These are phyloP conservation scores for Coemansia sp. DNA, from an alignment of 192 early-diverging fungal species.

Conservation along the genomic window DNA sequence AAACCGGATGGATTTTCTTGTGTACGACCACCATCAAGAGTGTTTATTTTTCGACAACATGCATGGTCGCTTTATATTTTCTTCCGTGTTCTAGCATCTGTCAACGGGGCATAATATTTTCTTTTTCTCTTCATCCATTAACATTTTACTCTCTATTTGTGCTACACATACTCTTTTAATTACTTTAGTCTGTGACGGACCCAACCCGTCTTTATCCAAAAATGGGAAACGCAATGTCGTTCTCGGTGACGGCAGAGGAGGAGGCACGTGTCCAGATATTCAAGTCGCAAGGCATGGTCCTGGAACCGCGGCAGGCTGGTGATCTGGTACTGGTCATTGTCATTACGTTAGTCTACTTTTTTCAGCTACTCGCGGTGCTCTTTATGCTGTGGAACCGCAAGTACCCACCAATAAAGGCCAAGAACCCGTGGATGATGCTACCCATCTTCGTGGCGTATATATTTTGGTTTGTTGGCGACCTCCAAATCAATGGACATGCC, in stretches of 20 bases:
- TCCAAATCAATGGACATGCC: constrained; percentile 50
- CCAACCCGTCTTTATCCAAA: not conserved
- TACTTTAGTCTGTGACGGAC: not conserved
- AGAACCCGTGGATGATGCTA: constrained; percentile 49
- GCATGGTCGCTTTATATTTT: not conserved
- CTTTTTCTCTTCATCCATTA: not conserved
- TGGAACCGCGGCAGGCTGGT: constrained; percentile 35
- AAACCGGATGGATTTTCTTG: not conserved
- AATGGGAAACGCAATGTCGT: constrained; percentile 36
- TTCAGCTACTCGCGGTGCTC: constrained; percentile 28
- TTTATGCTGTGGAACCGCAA: constrained; percentile 52
- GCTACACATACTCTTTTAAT: not conserved
- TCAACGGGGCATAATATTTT: not conserved
- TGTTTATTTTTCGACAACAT: too few species aligned
- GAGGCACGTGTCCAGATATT: constrained; percentile 17
- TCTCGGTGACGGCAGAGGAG: constrained; percentile 29
- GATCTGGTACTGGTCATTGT: constrained; percentile 25
- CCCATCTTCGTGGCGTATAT: constrained; percentile 28
- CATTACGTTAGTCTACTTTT: constrained; percentile 19
- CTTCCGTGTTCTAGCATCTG: not conserved
- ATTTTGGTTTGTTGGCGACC: constrained; percentile 56
- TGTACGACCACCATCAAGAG: not conserved
- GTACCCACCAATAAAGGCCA: constrained; percentile 59
- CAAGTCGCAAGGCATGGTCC: not conserved
- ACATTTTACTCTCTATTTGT: not conserved